These are phyloP conservation scores for Metarhizium rileyi DNA, from an alignment of 2,329 filamentous ascomycete species.

Conservation along the genomic window DNA sequence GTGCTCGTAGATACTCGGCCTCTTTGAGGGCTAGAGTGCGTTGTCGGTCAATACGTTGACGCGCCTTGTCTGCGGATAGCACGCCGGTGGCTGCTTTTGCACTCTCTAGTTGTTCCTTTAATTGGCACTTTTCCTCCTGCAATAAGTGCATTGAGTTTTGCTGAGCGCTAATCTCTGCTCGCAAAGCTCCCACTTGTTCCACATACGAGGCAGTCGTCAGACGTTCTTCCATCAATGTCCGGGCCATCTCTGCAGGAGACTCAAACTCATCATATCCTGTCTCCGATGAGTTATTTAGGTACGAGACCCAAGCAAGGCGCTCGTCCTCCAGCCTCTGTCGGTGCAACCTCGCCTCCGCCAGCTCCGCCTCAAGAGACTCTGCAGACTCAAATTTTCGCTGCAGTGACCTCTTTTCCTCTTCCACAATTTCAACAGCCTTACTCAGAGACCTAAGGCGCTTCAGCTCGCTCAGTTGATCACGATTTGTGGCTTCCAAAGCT, in stretches of 20 bases:
- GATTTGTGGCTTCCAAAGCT: conserved; percentile 67
- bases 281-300: conserved; percentile 60
- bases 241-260: conserved; percentile 77
- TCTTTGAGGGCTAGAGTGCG: conserved; percentile 81
- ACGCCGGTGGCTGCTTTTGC: conserved; percentile 43
- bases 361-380: conserved; percentile 62
- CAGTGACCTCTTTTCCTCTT: conserved; percentile 85
- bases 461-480: conserved; percentile 70
- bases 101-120: conserved; percentile 63
- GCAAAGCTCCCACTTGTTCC: conserved; percentile 67
- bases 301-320: conserved; percentile 74
- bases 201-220: conserved; percentile 71
- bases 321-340: conserved; percentile 85
- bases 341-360: conserved; percentile 72
- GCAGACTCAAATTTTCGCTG: conserved; percentile 69
- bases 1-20: conserved; percentile 85
- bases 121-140: conserved; percentile 55
- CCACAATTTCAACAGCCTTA: conserved; percentile 84
- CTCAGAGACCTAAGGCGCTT: conserved; percentile 71
- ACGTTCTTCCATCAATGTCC: conserved; percentile 73
- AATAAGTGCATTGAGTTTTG: conserved; percentile 65
- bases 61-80: conserved; percentile 53
- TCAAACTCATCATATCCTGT: conserved; percentile 65
- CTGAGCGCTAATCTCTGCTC: conserved; percentile 68
- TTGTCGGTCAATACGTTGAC: conserved; percentile 73